phyloP scores from a whole-genome alignment of 805 yeast species.

The Saccharomycopsis oosterbeekiorum region DNA sequence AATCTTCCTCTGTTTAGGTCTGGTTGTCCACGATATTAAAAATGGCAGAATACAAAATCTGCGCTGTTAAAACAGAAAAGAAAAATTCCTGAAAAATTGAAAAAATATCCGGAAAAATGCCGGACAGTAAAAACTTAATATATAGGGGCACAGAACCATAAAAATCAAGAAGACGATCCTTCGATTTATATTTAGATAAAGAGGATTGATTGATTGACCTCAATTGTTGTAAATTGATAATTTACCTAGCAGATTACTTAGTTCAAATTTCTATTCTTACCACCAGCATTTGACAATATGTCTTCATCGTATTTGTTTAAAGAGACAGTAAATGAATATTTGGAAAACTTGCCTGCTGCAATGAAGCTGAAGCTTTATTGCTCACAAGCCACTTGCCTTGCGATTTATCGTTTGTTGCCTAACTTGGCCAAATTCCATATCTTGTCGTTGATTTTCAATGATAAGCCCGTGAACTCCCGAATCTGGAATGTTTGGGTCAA shows the following conservation, averaged over 20 bases:
- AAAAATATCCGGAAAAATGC: background rate
- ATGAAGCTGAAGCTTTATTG: conserved; percentile 77
- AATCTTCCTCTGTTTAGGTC: background rate
- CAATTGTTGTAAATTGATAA: too few species aligned
- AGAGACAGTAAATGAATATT: conserved; percentile 74
- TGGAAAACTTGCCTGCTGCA: conserved; percentile 80
- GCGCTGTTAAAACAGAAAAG: background rate
- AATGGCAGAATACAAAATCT: background rate
- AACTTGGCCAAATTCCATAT: conserved; percentile 81
- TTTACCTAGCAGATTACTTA: too few species aligned
- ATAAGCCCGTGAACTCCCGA: conserved; percentile 54
- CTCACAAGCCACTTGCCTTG: conserved; percentile 89
- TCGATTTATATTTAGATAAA: too few species aligned
- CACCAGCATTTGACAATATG: background rate
- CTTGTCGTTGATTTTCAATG: conserved; percentile 78
- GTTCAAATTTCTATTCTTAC: background rate
- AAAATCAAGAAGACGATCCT: background rate
- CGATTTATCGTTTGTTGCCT: conserved; percentile 84
- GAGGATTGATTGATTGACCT: too few species aligned
- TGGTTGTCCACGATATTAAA: background rate
- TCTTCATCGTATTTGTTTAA: conserved; percentile 36
- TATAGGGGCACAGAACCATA: background rate
- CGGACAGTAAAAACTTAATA: background rate
- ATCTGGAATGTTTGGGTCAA: conserved; percentile 73
- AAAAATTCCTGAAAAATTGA: background rate